Percentiles rank a stretch among this genome's conserved stretches.
phyloP scores from a whole-genome alignment of 192 early-diverging fungal genomes.

The Coemansia sp. region DNA sequence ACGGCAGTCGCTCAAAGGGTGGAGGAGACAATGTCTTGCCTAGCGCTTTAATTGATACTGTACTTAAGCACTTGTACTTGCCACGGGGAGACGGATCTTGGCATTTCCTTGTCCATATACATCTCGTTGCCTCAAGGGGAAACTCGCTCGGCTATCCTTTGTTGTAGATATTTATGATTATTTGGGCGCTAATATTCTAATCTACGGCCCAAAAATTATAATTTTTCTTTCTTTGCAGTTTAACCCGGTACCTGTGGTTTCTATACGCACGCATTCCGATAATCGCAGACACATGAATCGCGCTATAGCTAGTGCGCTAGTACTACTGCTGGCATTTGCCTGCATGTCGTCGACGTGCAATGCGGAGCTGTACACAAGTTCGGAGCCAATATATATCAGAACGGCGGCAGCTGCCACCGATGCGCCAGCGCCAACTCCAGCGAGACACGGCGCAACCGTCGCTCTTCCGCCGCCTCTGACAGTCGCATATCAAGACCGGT shows the following conservation, averaged over 20 bases:
- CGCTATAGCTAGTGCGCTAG: constrained; percentile 18
- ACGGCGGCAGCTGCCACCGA: background rate
- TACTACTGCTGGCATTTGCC: constrained; percentile 18
- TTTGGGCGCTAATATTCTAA: background rate
- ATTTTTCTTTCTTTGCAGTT: background rate
- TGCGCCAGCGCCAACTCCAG: constrained; percentile 8
- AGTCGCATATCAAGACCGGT: constrained; percentile 47
- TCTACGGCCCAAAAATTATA: background rate
- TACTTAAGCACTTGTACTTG: background rate
- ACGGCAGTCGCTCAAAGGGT: background rate
- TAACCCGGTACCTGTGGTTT: background rate
- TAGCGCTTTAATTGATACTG: background rate
- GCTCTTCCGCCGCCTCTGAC: constrained; percentile 46
- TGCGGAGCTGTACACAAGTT: constrained; percentile 16
- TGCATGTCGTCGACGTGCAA: constrained; percentile 11
- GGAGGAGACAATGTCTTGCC: background rate
- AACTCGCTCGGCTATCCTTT: background rate
- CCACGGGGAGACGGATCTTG: background rate
- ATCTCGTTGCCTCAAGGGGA: background rate
- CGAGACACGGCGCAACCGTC: constrained; percentile 18
- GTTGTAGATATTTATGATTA: background rate
- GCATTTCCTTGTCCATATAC: background rate
- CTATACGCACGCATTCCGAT: background rate
- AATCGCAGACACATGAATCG: constrained; percentile 17
- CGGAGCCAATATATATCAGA: constrained; percentile 17